These are phyloP conservation scores for Cyclostephanos tholiformis DNA, from an alignment of 108 stramenopile genomes.

Conservation along the genomic window DNA sequence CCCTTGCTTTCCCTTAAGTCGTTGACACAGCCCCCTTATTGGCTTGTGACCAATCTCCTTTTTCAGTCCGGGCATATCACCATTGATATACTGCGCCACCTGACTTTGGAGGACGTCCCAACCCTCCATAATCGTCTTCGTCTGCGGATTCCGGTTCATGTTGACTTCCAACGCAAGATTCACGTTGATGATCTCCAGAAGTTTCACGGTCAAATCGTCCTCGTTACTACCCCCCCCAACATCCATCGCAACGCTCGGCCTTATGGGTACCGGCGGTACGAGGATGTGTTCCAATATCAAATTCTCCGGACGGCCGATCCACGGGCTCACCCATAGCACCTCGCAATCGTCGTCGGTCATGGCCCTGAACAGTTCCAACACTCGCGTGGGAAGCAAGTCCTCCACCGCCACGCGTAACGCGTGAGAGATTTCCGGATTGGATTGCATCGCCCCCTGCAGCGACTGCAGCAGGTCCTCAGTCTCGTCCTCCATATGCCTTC, in stretches of 20 bases:
- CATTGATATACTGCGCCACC: slow-evolving; percentile 96
- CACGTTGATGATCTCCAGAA: slow-evolving; percentile 96
- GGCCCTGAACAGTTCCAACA: slow-evolving; percentile 83
- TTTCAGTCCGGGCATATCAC: slow-evolving; percentile 94
- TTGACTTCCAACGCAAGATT: slow-evolving; percentile 92
- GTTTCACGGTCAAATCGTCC: slow-evolving; percentile 98
- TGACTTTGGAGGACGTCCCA: slow-evolving; percentile 97
- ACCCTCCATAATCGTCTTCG: slow-evolving; percentile 93
- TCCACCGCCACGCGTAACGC: slow-evolving; percentile 61
- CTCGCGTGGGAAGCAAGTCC: slow-evolving; percentile 79
- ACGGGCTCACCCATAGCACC: slow-evolving; percentile 90
- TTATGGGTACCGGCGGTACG: slow-evolving; percentile 99
- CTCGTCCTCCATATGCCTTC: slow-evolving; percentile 76
- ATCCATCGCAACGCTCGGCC: slow-evolving; percentile 98
- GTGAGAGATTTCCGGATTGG: slow-evolving; percentile 75
- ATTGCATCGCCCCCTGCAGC: slow-evolving; percentile 60
- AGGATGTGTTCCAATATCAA: slow-evolving; percentile 90
- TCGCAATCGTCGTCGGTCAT: slow-evolving; percentile 96
- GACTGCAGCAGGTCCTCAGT: slow-evolving; percentile 65
- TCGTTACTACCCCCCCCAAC: slow-evolving; percentile 96
- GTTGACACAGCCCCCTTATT: slow-evolving; percentile 95
- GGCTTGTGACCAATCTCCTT: slow-evolving; percentile 89
- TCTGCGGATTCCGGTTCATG: slow-evolving; percentile 85
- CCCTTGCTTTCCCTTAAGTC: slow-evolving; percentile 96
- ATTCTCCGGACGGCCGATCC: slow-evolving; percentile 94